Evolutionary conservation across 2,329 filamentous ascomycete genomes (phyloP), one percentile per base, ranked within the genome.

Genomic region (Beauveria caledonica): DNA sequence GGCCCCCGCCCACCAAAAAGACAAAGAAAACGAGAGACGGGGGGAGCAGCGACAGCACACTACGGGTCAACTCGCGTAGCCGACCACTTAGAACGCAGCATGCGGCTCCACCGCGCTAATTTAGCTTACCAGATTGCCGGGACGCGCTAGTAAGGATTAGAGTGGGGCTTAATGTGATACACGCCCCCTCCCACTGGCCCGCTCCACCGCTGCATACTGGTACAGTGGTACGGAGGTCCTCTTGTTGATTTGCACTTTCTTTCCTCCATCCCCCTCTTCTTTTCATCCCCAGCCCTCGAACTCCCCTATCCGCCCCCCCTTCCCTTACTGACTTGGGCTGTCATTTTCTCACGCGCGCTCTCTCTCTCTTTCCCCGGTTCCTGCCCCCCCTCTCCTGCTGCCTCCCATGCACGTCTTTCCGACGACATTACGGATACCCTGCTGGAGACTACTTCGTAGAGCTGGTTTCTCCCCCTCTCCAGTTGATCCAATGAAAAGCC

Each of bases 111-210:
- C 57, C 63, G 63, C 65, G 54, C 65, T 64, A 60, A 56, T 58
- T 66, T 71, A 68, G 72, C 67, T 66, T 72, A 69, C 73, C 73
- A 71, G 65, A 64, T 64, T 72, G 68, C 66, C 73, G 73, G 68
- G 69, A 68, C 67, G 64, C 70, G 68, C 73, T 74, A 74, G 69
- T 42, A 66, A 50, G 63, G 65, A 44, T 11, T 5, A 9, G 0
- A 15, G 17, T 5, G 48, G 49, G 27, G 13, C n/a, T 1, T 11
- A 23, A 15, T 51, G 57, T 60, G 48, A 53, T 9, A 60, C 57
- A 53, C 57, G 19, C 57, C 57, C 57, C 57, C 49, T 49, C 40
- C 56, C 19, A 39, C 40, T 60, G 15, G 19, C n/a, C 5, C 39
- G 13, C 36, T 52, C 45, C 57, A 52, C 57, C 54, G 17, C 25